Evolutionary conservation across 371 early-diverging fungal species (phyloP).

Genomic region (Saksenaea oblongispora): DNA sequence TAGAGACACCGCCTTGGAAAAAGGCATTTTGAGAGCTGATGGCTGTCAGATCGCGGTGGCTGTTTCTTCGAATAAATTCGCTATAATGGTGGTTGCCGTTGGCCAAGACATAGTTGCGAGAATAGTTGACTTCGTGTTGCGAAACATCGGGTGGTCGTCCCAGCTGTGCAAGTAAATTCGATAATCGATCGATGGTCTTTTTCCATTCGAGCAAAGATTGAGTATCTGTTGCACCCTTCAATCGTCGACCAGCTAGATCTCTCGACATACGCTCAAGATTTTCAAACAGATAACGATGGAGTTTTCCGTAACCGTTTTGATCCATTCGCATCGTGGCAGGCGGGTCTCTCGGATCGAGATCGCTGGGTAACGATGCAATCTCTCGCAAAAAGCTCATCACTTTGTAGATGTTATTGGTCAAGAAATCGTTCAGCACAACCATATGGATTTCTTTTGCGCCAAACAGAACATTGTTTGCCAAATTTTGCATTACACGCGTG

Average conservation of each 20-base stretch:
- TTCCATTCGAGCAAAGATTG: slow-evolving; percentile 42
- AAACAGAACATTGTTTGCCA: slow-evolving; percentile 92
- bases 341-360: not conserved
- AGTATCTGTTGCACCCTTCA: slow-evolving; percentile 19
- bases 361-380: slow-evolving; percentile 39
- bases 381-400: slow-evolving; percentile 61
- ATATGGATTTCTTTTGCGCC: slow-evolving; percentile 91
- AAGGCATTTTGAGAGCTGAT: slow-evolving; percentile 68
- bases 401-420: slow-evolving; percentile 70
- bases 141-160: slow-evolving; percentile 66
- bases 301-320: slow-evolving; percentile 53
- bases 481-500: slow-evolving; percentile 92
- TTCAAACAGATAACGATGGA: slow-evolving; percentile 71
- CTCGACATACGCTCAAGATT: slow-evolving; percentile 72
- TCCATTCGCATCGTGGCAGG: slow-evolving; percentile 36
- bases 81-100: slow-evolving; percentile 60
- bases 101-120: slow-evolving; percentile 38
- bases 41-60: slow-evolving; percentile 59
- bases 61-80: slow-evolving; percentile 80
- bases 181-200: slow-evolving; percentile 70
- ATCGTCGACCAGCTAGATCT: slow-evolving; percentile 52
- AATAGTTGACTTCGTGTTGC: slow-evolving; percentile 38
- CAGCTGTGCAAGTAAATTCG: slow-evolving; percentile 80
- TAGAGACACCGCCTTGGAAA: slow-evolving; percentile 79
- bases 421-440: slow-evolving; percentile 83